A percentile compares a stretch with the other conserved stretches of the same genome.
Conservation (phyloP, 2,329 filamentous ascomycete genomes). For the Leptographium flavum region DNA sequence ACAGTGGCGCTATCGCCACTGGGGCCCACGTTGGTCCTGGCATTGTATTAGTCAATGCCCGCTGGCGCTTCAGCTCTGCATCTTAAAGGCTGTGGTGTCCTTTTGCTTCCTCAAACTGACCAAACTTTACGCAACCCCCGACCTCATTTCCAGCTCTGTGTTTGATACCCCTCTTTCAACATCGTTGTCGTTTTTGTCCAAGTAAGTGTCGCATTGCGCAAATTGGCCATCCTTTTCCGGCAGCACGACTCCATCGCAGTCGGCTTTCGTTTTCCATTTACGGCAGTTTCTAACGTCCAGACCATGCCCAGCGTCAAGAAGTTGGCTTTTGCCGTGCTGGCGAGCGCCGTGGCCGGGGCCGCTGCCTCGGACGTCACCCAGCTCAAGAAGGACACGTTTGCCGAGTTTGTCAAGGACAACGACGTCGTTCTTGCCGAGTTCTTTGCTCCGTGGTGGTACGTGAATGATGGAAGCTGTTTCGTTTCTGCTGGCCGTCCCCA, state of each 20-base stretch:
- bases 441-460: conserved; percentile 36
- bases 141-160: neutral
- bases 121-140: neutral
- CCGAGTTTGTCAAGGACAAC: conserved; percentile 71
- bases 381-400: conserved; percentile 76
- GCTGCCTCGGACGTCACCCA: conserved; percentile 67
- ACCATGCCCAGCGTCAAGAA: conserved; percentile 32
- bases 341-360: conserved; percentile 41
- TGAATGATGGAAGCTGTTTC: conserved; percentile 8
- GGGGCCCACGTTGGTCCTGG: neutral
- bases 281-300: neutral
- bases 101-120: neutral
- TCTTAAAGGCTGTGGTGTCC: neutral
- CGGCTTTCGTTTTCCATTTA: too few species aligned
- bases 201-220: too few species aligned
- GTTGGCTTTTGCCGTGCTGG: conserved; percentile 38
- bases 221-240: too few species aligned
- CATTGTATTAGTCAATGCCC: neutral
- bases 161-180: too few species aligned
- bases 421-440: conserved; percentile 85
- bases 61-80: too few species aligned
- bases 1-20: neutral
- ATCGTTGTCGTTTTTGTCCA: neutral
- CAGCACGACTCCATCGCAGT: too few species aligned
- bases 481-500: neutral